Conservation (phyloP, 2,329 filamentous ascomycete species). For the Hymenoscyphus fructigenus region DNA sequence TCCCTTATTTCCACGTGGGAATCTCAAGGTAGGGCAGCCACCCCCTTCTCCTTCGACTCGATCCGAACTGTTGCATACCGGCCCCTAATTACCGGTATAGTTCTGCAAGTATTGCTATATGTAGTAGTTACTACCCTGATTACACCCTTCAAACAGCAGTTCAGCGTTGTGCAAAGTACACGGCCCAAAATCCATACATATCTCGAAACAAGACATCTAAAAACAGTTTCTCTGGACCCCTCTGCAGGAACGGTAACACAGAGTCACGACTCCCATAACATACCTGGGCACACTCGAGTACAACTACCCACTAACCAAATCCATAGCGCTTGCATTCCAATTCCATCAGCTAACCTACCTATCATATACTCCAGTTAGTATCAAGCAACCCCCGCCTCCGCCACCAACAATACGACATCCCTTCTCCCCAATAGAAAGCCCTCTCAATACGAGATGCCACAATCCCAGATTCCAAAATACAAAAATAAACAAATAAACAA, state of each 20-base stretch:
- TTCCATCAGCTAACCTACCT: too few relatives aligned
- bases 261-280: not conserved
- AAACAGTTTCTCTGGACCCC: not conserved
- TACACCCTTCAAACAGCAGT: not conserved
- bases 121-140: not conserved
- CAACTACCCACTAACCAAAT: not conserved
- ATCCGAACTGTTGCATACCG: not conserved
- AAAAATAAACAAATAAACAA: not conserved
- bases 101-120: not conserved
- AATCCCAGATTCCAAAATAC: not conserved
- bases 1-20: slow-evolving; percentile 5
- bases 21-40: not conserved
- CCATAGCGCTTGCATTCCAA: not conserved
- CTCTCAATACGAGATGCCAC: not conserved
- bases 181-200: not conserved
- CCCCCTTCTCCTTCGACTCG: not conserved
- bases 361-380: not conserved
- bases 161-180: not conserved
- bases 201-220: not conserved
- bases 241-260: slow-evolving; percentile 1
- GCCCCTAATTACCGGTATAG: not conserved
- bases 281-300: not conserved
- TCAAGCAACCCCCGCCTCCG: not conserved
- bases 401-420: not conserved
- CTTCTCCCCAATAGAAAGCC: not conserved